Evolutionary conservation across 345 rosid genomes (phyloP), one percentile per base, ranked within the genome.

Genomic region (Eucalyptus caleyi): DNA sequence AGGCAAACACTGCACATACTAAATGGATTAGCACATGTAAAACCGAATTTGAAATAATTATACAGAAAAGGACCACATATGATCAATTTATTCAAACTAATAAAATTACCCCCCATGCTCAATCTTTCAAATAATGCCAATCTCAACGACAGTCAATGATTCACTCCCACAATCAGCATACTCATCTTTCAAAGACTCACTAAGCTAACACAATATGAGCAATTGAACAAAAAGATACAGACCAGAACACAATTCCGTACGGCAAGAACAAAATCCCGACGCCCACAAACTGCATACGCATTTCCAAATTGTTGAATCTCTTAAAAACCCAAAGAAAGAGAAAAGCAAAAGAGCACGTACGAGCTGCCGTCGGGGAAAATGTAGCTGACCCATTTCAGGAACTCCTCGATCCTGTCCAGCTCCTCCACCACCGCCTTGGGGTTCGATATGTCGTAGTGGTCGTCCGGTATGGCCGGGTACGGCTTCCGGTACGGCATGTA

Each of bases 361-460:
- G 97, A 88, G 96, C 99, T 97, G 15, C 96, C 97, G 88, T 97
- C 97, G 13, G 93, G 92, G 92, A 97, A 97, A 94, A 97, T 94
- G 95, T 94, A 97, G 99, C 99, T 97, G 91, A 94, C 97, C 99
- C 99, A 96, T 42, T 89, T 93, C 87, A 97, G 95, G 85, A 96
- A 96, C 95, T 96, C 99, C 92, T 97, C 99, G 91, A 96, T 95
- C 92, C 99, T 93, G 94, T 97, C 98, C 91, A 97, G 90, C 90
- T 97, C 99, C 92, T 97, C 99, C 86, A 97, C 89, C 42, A 95
- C 98, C 27, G 90, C 95, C 89, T 96, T 96, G 12, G 99, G 93
- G 89, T 40, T 94, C 42, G 93, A 89, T 30, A 96, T 94, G 88
- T 97, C 97, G 83, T 50, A 89, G 56, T 96, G 93, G 85, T 95